Evolutionary conservation across 2,329 filamentous ascomycete genomes (phyloP), one percentile per base, ranked within the genome.

Genomic region (Helotiales sp.): DNA sequence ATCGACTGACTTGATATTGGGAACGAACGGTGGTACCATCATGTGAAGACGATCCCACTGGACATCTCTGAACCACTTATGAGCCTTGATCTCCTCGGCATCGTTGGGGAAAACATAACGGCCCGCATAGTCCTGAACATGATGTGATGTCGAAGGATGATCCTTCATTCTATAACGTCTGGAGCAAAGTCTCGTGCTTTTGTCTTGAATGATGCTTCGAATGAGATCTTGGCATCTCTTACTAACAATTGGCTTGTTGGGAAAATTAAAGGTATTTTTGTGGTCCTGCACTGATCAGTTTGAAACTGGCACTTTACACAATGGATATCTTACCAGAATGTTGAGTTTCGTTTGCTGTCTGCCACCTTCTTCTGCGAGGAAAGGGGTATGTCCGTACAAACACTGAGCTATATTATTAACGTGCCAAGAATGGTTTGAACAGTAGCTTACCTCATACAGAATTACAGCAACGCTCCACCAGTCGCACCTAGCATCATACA

Each of bases 401-500:
- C 95, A 97, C 84, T 88, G 50, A 26, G 40, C 8, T 43, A 32
- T 26, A 28, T 30, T 55, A 45, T n/a, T 20, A 6, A n/a, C 2
- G 40, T 45, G 40, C 17, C n/a, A 20, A 20, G n/a, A 45, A 45
- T 1, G 17, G 17, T 17, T 2, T 22, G 43, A 26, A 13, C 1
- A 17, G 6, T 17, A 3, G 3, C 76, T 63, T 73, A 86, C 86
- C 79, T 98, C 95, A 75, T 93, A 98, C 65, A 98, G 80, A 76
- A 98, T 97, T 76, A 98, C 89, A 62, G 93, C 95, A 73, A 98
- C 87, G 80, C 94, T 97, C 95, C 92, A 98, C 93, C 87, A 98
- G 80, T 98, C 95, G 80, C 95, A 98, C 75, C 95, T 86, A 32
- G 92, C 95, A 79, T 98, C 96, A 78, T 98, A 98, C 43, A 85